Evolutionary conservation across 2,329 filamentous ascomycete species (phyloP).

Genomic region (Penicillium capsulatum): DNA sequence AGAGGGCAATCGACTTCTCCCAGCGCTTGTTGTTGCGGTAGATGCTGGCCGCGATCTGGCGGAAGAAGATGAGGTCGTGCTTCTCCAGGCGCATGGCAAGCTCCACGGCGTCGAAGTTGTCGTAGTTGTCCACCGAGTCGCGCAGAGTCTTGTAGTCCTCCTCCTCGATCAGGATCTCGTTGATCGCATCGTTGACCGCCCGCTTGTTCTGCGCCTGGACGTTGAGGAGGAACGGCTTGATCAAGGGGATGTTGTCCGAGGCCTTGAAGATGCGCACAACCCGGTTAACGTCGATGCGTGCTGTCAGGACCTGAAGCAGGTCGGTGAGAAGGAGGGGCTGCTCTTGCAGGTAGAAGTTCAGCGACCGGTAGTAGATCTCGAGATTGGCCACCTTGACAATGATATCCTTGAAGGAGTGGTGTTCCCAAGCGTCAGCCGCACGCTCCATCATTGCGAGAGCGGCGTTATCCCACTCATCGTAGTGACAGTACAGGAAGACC

Average conservation of each 20-base stretch:
- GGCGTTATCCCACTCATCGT: constrained; percentile 97
- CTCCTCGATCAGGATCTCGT: constrained; percentile 95
- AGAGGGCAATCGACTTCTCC: constrained; percentile 97
- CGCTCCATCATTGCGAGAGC: constrained; percentile 97
- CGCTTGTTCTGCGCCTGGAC: constrained; percentile 98
- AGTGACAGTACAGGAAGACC: constrained; percentile 97
- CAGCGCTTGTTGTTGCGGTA: constrained; percentile 99
- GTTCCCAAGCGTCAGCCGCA: constrained; percentile 96
- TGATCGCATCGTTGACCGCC: constrained; percentile 95
- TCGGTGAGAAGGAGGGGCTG: constrained; percentile 96
- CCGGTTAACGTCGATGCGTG: constrained; percentile 94
- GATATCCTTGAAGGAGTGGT: constrained; percentile 99
- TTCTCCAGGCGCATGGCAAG: constrained; percentile 90
- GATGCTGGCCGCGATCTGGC: constrained; percentile 95
- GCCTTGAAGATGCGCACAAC: constrained; percentile 99
- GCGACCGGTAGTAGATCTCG: constrained; percentile 96
- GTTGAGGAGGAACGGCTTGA: constrained; percentile 97
- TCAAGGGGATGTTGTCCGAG: constrained; percentile 94
- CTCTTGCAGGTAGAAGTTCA: constrained; percentile 97
- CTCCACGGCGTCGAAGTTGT: constrained; percentile 96
- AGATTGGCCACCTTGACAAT: constrained; percentile 96
- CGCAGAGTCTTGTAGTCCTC: constrained; percentile 98
- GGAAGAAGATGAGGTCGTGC: constrained; percentile 98
- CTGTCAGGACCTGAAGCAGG: constrained; percentile 82
- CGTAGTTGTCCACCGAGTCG: constrained; percentile 96